Conservation (phyloP, 768 basidiomycete species). For the Pleurotus ostreatus region DNA sequence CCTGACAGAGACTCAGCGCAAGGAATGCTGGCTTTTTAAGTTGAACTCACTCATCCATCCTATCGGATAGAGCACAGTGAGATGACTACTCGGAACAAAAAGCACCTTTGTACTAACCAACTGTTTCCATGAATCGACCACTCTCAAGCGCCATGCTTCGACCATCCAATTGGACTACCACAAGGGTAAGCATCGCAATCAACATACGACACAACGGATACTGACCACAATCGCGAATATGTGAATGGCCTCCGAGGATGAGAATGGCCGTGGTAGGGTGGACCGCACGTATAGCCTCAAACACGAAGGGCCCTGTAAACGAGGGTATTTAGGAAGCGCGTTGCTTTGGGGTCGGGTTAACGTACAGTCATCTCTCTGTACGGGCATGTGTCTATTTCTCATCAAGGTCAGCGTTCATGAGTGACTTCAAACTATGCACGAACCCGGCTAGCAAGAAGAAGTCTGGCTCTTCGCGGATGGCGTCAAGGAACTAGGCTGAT, state of each 20-base stretch:
- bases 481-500: slow-evolving; percentile 56
- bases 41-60: slow-evolving; percentile 60
- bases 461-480: slow-evolving; percentile 78
- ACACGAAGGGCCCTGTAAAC: slow-evolving; percentile 61
- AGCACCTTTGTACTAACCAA: slow-evolving; percentile 46
- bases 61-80: slow-evolving; percentile 10
- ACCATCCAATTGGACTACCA: slow-evolving; percentile 58
- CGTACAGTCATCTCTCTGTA: slow-evolving; percentile 61
- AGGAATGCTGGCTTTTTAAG: neutral
- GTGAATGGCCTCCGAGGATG: slow-evolving; percentile 79
- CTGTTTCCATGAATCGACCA: slow-evolving; percentile 90
- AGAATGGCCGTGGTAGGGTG: slow-evolving; percentile 78
- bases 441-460: slow-evolving; percentile 74
- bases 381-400: slow-evolving; percentile 72
- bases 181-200: neutral
- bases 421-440: slow-evolving; percentile 12
- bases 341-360: neutral
- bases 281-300: slow-evolving; percentile 65
- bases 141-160: slow-evolving; percentile 77
- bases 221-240: slow-evolving; percentile 76
- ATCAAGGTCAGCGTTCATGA: neutral
- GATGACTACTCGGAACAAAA: too few species aligned
- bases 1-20: slow-evolving; percentile 25
- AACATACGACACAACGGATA: slow-evolving; percentile 10
- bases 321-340: neutral